Base-by-base conservation (phyloP, 306 rosid genomes). In the Lupinus albus region DNA sequence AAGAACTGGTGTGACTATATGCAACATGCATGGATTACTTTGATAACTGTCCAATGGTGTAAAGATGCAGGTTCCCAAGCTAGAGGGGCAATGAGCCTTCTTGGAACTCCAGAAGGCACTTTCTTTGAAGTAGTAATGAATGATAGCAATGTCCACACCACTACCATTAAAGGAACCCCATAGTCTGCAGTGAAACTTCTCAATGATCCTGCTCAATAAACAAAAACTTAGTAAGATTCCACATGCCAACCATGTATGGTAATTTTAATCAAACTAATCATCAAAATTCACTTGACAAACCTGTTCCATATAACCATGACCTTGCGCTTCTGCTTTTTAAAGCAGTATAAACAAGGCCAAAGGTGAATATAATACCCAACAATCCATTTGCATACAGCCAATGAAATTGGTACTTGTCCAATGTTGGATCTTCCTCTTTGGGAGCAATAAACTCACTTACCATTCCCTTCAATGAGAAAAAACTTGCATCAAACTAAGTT, bases 251-350 rank as follows among this genome's bases (percentile, higher is more conserved):
- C 10, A 66, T 21, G 45, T 8, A 66, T 21, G 45, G 2, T 38
- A 42, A 46, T 9, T 35, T 4, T 32, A 16, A 17, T 38, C 66
- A 58, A 60, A 28, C 25, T 14, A 42, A 57, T 53, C 2, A 4
- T 4, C 6, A 35, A 57, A 18, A 17, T 9, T 11, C 65, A 63
- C 16, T 52, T 20, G 49, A 78, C 86, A 68, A 79, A 92, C 92
- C 95, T 87, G 95, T 85, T 39, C 88, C 84, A 47, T 89, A 92
- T 70, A 81, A 75, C 98, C 96, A 92, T 28, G 92, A 83, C 73
- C 98, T 84, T 0, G 96, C 98, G 67, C 74, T 87, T 81, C 96
- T 84, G 79, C 89, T 89, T 70, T 81, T 92, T 35, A 89, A 71
- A 36, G 96, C 73, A 64, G 92, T 84, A 67, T 32, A 84, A 41